These are phyloP conservation scores for Penicillium silybi DNA, from an alignment of 495 filamentous ascomycete species.

Conservation along the genomic window DNA sequence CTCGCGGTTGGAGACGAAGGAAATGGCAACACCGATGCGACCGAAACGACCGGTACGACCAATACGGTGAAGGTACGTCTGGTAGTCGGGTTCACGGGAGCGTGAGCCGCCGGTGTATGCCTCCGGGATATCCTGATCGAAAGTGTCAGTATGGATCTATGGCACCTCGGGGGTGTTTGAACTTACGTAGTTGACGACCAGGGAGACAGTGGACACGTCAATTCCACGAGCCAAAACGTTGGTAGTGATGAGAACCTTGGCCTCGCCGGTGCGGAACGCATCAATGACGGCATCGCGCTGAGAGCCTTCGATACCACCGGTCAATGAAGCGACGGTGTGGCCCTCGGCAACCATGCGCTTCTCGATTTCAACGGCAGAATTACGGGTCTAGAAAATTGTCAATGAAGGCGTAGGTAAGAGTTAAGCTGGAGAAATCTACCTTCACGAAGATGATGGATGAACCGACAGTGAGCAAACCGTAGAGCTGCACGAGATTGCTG, in stretches of 20 bases:
- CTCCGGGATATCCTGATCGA: conserved; percentile 54
- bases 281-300: conserved; percentile 85
- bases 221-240: conserved; percentile 97
- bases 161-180: neutral
- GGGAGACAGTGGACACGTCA: conserved; percentile 91
- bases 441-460: conserved; percentile 97
- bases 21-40: conserved; percentile 92
- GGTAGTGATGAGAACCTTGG: conserved; percentile 98
- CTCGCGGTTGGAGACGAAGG: conserved; percentile 76
- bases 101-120: conserved; percentile 15
- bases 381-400: conserved; percentile 56
- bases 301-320: conserved; percentile 75
- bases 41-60: conserved; percentile 96
- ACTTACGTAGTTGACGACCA: conserved; percentile 89
- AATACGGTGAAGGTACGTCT: conserved; percentile 98
- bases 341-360: conserved; percentile 80
- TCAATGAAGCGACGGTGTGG: conserved; percentile 85
- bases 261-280: conserved; percentile 75
- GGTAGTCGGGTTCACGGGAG: conserved; percentile 60
- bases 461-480: conserved; percentile 90
- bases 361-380: conserved; percentile 78
- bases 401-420: conserved; percentile 12
- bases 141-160: conserved; percentile 2
- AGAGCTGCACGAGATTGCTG: conserved; percentile 79
- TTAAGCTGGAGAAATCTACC: conserved; percentile 44